Evolutionary conservation across 176 grass and related monocot species (phyloP).

Genomic region (Musa schizocarpa): DNA sequence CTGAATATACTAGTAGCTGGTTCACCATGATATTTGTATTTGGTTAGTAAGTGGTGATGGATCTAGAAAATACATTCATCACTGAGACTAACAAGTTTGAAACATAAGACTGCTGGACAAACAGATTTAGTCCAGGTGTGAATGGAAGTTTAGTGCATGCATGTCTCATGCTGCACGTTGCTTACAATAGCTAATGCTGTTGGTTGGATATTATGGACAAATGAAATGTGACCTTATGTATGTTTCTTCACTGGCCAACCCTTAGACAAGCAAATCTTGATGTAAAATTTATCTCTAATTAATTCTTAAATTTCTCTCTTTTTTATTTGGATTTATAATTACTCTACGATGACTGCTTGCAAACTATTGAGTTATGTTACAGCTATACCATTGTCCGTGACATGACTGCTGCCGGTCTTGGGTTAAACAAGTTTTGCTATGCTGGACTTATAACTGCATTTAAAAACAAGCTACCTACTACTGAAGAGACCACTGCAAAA

Average conservation of each 20-base stretch:
- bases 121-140: not conserved
- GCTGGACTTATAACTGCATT: conserved; percentile 89
- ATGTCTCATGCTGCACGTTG: not conserved
- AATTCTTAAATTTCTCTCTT: conserved; percentile 5
- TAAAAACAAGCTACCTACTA: conserved; percentile 78
- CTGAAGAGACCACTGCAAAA: conserved; percentile 54
- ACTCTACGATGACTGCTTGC: conserved; percentile 17
- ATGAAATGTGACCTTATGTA: not conserved
- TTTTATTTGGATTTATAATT: conserved; percentile 6
- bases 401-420: conserved; percentile 95
- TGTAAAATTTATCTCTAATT: not conserved
- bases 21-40: not conserved
- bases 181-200: not conserved
- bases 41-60: not conserved
- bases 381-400: conserved; percentile 89
- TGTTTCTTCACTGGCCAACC: not conserved
- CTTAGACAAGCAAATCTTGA: not conserved
- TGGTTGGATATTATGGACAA: not conserved
- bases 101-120: not conserved
- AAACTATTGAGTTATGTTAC: conserved; percentile 17
- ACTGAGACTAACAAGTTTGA: not conserved
- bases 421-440: conserved; percentile 93
- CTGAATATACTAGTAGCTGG: not conserved
- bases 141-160: not conserved
- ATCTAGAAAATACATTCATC: not conserved